Base-by-base conservation (phyloP, 371 early-diverging fungal species). In the Lichtheimia corymbifera region DNA sequence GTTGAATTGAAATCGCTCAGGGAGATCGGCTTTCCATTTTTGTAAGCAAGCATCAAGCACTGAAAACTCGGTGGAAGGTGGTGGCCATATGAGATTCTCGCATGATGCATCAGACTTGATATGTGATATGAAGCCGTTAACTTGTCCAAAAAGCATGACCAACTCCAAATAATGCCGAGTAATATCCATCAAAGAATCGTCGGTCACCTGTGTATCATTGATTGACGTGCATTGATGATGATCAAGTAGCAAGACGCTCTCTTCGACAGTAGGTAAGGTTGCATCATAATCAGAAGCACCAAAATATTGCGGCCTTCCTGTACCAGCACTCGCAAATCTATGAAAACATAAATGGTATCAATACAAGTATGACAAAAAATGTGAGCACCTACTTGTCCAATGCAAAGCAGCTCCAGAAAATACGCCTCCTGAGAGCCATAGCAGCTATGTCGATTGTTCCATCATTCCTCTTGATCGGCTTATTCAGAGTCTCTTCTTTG, bases 391-490 rank as follows among this genome's bases (percentile, higher is more conserved):
- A 73, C 76, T 74, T 74, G 61, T 80, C 80, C 17, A 80, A 68
- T 41, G 73, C 74, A 30, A 82, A 70, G 28, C 78, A 79, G 35
- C 82, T 79, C 85, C 84, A 86, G 60, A 83, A 85, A 1, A 83
- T 76, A n/a, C 87, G 68, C 14, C 85, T 54, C 42, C 87, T 63
- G 22, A 82, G 65, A 44, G 83, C 81, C 63, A 82, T 81, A 15
- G 81, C 75, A 7, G 76, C 73, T 55, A 77, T 67, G 56, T 80
- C 80, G 1, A 79, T 42, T 4, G 64, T 55, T 1, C 76, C 76
- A 55, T 68, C 70, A 42, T 63, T 44, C 24, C 61, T 54, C 2
- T 59, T 24, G 53, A 79, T 76, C 0, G 76, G 79, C 17, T 52
- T 15, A 45, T 53, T 55, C 14, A 73, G 45, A 4, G 70, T 72